Evolutionary conservation across 306 rosid genomes (phyloP), one percentile per base, ranked within the genome.

Genomic region (Crataegus laevigata): DNA sequence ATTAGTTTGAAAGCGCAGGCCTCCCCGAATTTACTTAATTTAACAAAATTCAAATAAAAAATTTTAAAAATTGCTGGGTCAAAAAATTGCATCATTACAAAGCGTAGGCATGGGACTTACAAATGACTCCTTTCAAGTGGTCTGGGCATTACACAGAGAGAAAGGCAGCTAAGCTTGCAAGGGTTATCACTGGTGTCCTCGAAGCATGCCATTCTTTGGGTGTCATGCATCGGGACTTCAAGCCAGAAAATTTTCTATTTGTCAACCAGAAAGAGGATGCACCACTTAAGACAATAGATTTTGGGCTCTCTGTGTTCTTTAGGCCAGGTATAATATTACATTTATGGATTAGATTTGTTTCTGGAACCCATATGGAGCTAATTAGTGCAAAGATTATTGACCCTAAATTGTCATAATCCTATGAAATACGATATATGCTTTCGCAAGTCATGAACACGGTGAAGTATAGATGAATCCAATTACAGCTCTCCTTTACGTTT

Each of bases 171-270:
- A 84, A 88, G 60, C 93, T 94, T 66, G 92, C 99, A 9, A 89
- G 90, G 82, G 22, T 89, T 64, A 94, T 94, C 29, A 85, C 89
- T 40, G 64, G 93, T 36, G 96, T 91, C 51, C 89, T 94, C 12
- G 89, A 91, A 84, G 89, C 92, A 14, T 94, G 94, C 52, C 96
- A 90, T 79, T 90, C 97, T 65, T 74, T 94, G 57, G 99, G 99
- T 61, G 99, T 94, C 77, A 94, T 94, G 97, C 97, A 94, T 75
- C 78, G 97, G 58, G 98, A 94, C 57, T 86, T 94, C 87, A 94
- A 94, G 87, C 96, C 97, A 0, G 99, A 94, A 80, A 94, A 94
- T 82, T 92, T 94, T 71, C 86, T 94, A 8, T 94, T 94, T 80
- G 75, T 88, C 58, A 65, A 38, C 65, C 87, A 86, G 5, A 87